A percentile compares a stretch with the other conserved stretches of the same genome.
These are phyloP conservation scores for Phellinidium pouzarii DNA, from an alignment of 1,284 basidiomycete species.

Conservation along the genomic window DNA sequence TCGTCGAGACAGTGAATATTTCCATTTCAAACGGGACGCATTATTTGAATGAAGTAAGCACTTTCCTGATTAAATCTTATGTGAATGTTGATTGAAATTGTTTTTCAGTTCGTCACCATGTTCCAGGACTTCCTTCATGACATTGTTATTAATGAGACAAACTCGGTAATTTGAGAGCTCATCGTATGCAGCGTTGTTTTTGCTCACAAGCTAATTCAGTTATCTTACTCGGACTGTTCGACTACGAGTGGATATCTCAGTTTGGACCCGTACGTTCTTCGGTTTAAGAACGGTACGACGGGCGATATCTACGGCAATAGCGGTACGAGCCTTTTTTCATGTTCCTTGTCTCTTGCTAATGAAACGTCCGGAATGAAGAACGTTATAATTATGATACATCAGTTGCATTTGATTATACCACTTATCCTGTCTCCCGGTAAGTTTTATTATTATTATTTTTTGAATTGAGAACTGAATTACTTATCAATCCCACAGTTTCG, in stretches of 20 bases:
- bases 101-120: conserved; percentile 40
- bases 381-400: conserved; percentile 54
- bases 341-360: neutral
- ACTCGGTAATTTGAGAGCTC: conserved; percentile 34
- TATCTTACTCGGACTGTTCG: conserved; percentile 58
- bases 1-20: conserved; percentile 36
- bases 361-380: conserved; percentile 27
- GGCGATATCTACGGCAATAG: conserved; percentile 54
- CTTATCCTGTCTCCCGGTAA: conserved; percentile 47
- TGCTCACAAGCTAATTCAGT: conserved; percentile 27
- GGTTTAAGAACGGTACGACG: conserved; percentile 44
- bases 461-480: neutral
- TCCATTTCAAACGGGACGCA: conserved; percentile 36
- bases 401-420: conserved; percentile 48
- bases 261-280: conserved; percentile 48
- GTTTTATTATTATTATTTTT: conserved; percentile 6
- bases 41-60: conserved; percentile 42
- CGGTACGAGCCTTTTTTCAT: conserved; percentile 29
- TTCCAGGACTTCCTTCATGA: conserved; percentile 50
- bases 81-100: neutral
- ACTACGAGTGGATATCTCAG: conserved; percentile 52
- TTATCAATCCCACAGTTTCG: conserved; percentile 34
- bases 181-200: neutral
- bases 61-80: neutral
- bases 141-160: conserved; percentile 42